These are phyloP conservation scores for Daphne laureola DNA, from an alignment of 441 rosid genomes.

Conservation along the genomic window DNA sequence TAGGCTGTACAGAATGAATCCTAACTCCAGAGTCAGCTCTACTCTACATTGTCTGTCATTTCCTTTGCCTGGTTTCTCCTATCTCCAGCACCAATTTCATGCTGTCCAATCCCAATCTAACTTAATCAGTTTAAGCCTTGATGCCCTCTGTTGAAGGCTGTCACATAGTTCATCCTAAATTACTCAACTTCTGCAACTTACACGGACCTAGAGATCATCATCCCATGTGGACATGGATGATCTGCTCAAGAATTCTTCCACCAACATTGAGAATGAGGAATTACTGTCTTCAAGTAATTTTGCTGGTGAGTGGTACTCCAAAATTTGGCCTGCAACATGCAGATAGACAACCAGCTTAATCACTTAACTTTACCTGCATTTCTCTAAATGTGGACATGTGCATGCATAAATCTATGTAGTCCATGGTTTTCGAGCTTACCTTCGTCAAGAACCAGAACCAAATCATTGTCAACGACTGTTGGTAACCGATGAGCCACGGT, in stretches of 20 bases:
- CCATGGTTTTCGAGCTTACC: constrained; percentile 24
- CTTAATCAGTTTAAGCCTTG: too few species aligned
- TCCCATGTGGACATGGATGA: constrained; percentile 19
- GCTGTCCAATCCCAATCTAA: too few species aligned
- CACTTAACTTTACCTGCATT: background rate
- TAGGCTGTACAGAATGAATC: too few species aligned
- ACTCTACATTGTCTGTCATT: too few species aligned
- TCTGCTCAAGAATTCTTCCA: constrained; percentile 42
- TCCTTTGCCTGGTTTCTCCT: too few species aligned
- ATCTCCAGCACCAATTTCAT: too few species aligned
- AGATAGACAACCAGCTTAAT: background rate
- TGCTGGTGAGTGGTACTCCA: constrained; percentile 36
- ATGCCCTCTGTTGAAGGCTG: too few species aligned
- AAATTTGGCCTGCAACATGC: constrained; percentile 35
- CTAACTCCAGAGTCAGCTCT: too few species aligned
- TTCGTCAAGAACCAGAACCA: constrained; percentile 61
- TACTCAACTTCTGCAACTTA: too few species aligned
- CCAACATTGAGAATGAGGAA: constrained; percentile 52
- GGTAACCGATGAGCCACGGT: constrained; percentile 79
- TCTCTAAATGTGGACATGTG: background rate
- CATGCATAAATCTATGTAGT: background rate
- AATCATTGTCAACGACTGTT: constrained; percentile 65
- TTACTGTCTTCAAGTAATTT: constrained; percentile 33
- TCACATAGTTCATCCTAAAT: too few species aligned
- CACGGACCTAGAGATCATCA: too few species aligned